Conservation (phyloP, 2,329 filamentous ascomycete species). For the Apiospora koreana region DNA sequence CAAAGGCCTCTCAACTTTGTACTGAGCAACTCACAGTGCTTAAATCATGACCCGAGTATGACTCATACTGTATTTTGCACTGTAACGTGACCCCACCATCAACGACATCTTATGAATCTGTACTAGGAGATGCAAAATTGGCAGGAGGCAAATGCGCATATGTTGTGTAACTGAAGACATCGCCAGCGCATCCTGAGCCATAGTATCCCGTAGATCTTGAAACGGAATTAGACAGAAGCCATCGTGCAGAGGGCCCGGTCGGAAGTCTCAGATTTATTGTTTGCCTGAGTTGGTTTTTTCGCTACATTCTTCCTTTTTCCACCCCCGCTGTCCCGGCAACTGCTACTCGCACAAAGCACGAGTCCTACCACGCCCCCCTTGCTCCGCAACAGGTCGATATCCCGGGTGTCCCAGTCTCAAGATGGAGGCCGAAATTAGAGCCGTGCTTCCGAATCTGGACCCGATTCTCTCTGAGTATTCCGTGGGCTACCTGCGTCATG, state of each 20-base stretch:
- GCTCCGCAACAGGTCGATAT: not conserved
- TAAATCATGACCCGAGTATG: accelerated
- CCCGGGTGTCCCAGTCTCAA: constrained; percentile 9
- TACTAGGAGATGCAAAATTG: constrained; percentile 9
- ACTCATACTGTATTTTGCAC: not conserved
- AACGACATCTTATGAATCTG: constrained; percentile 4
- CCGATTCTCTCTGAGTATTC: constrained; percentile 89
- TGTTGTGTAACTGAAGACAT: not conserved
- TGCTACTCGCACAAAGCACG: not conserved
- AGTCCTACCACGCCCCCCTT: not conserved
- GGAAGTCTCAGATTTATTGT: not conserved
- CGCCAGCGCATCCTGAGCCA: not conserved
- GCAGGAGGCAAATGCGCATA: constrained; percentile 9
- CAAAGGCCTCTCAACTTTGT: not conserved
- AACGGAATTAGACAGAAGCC: not conserved
- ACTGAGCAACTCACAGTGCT: not conserved
- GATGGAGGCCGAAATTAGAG: constrained; percentile 89
- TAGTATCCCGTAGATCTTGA: not conserved
- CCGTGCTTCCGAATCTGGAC: constrained; percentile 83
- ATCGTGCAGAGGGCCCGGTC: not conserved
- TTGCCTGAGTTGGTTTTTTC: not conserved
- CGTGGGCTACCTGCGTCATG: constrained; percentile 91
- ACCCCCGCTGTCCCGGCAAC: not conserved
- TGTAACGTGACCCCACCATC: constrained; percentile 11
- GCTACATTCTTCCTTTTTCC: not conserved